Evolutionary conservation across 176 grass and related monocot species (phyloP), one percentile per base, ranked within the genome.

Genomic region (Avena atlantica): DNA sequence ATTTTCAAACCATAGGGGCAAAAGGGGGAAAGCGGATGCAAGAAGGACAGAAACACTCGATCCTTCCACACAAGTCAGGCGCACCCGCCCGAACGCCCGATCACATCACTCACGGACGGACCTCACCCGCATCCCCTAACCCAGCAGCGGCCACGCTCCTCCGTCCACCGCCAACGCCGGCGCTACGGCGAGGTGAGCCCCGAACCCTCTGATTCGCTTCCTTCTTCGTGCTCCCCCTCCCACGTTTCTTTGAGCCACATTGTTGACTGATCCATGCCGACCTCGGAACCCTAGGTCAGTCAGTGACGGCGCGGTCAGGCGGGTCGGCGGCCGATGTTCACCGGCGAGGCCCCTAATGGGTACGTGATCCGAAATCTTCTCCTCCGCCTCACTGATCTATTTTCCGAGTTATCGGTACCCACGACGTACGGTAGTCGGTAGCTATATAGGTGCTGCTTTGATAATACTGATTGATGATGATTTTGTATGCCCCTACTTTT

Each of bases 171-270:
- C 70, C 70, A 23, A 73, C 70, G 20, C 1, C 42, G 70, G 40
- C 11, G 70, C n/a, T n/a, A n/a, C n/a, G n/a, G n/a, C n/a, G n/a
- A 73, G 70, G 70, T 73, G 42, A 73, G 70, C 70, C 42, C 70
- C n/a, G 48, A 72, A 72, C 70, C 70, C 70, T 73, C 69, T 42
- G 70, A 73, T 73, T 73, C 70, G 70, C 42, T 45, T 73, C 40
- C 42, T n/a, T 73, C 42, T 48, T 48, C 70, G 20, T 73, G 40
- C 0, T 45, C 70, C 20, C 4, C 10, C 12, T 42, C n/a, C 2
- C 20, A 20, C 70, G 20, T 47, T 12, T 12, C 19, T 73, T 11
- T 23, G 20, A 47, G 70, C 70, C 40, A n/a, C 42, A 21, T 73
- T 73, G 70, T 73, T 40, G 0, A 6, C 70, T 73, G 40, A 73